Base-by-base conservation (phyloP, 2,329 filamentous ascomycete genomes). In the Ceratocystiopsis brevicomis region DNA sequence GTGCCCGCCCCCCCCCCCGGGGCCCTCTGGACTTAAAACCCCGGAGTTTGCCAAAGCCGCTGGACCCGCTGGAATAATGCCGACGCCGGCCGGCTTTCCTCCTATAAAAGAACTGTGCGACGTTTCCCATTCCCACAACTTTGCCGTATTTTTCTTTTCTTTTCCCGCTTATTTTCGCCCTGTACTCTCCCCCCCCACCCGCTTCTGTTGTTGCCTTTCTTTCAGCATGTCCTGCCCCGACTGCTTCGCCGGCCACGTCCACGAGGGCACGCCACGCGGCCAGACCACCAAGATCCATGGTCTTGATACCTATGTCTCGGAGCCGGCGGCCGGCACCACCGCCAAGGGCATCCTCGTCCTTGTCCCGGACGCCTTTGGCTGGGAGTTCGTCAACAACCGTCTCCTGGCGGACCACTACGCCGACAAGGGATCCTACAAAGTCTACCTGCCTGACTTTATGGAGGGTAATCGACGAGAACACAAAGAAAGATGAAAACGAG, bases 361-460 rank as follows among this genome's bases (percentile, higher is more conserved):
- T 41, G 60, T 76, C 32, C 61, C 70, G 0, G 71, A 75, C 51
- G 64, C 64, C 0, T 73, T 74, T 49, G 71, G 71, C 15, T 69
- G 68, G 63, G 58, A 61, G 3, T 66, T 74, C 48, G 55, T 63
- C 18, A 75, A 75, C 54, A 64, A 62, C 42, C 61, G 66, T 35
- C 54, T 73, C 6, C 53, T 75, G 33, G 69, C 68, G 6, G 71
- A 76, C 50, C 55, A 56, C 37, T 72, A 71, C 49, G 69, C 69
- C n/a, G 59, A 61, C 45, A 66, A 65, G 50, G 64, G 64, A 5
- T 57, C 58, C 14, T 72, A 64, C 51, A 57, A 55, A 10, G 68
- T 75, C 34, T 68, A 69, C 47, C 49, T 69, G n/a, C 71, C 71
- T 0, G 70, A 76, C 44, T 71, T 76, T 43, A 73, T 30, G 25